Evolutionary conservation across 1,139 yeast species (phyloP).

Genomic region (Waltiozyma sp.): DNA sequence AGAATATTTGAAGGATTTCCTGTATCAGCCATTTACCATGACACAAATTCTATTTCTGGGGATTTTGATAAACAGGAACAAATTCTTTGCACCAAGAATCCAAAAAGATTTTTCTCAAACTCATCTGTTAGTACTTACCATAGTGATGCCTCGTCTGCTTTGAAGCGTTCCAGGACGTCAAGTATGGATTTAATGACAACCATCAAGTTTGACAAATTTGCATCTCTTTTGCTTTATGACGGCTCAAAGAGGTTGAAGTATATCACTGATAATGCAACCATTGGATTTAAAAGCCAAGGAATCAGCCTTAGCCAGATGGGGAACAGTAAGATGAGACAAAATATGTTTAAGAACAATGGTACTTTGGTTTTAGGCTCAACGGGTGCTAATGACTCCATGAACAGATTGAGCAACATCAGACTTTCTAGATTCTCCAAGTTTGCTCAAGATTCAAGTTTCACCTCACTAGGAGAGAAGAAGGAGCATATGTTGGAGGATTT

Average conservation of each 20-base stretch:
- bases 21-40: slow-evolving; percentile 10
- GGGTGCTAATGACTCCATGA: neutral
- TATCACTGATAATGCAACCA: neutral
- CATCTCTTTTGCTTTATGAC: slow-evolving; percentile 16
- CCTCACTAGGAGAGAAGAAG: neutral
- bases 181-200: slow-evolving; percentile 3
- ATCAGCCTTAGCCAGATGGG: neutral
- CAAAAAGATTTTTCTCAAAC: slow-evolving; percentile 4
- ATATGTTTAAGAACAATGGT: slow-evolving; percentile 6
- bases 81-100: slow-evolving; percentile 10
- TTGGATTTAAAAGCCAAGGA: neutral
- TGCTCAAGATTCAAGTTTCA: neutral
- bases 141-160: neutral
- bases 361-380: slow-evolving; percentile 4
- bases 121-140: neutral
- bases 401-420: neutral
- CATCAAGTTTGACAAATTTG: slow-evolving; percentile 15
- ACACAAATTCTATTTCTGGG: too few relatives aligned
- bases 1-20: slow-evolving; percentile 10
- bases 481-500: neutral
- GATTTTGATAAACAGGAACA: too few relatives aligned
- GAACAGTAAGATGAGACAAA: neutral
- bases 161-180: neutral
- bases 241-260: slow-evolving; percentile 8
- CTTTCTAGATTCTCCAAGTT: slow-evolving; percentile 2